Conservation (phyloP, 164 flowering plant genomes). For the Berberis vulgaris region DNA sequence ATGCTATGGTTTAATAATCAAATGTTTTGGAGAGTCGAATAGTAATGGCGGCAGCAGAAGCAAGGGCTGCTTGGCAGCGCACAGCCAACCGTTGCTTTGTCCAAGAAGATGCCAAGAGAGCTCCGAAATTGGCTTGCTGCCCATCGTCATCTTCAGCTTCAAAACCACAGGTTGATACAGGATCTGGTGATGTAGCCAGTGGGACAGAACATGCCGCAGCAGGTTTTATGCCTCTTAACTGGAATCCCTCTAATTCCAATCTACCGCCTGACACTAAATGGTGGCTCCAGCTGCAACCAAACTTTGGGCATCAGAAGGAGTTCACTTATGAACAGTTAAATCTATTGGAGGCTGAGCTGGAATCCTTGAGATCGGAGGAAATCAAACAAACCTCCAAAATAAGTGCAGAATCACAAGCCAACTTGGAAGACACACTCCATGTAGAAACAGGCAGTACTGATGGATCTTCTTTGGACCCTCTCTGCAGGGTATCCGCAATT, state of each 20-base stretch:
- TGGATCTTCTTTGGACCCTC: constrained; percentile 8
- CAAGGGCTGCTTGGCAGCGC: constrained; percentile 93
- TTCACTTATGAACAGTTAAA: constrained; percentile 22
- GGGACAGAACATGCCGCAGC: constrained; percentile 14
- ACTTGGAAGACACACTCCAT: constrained; percentile 8
- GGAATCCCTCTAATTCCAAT: constrained; percentile 21
- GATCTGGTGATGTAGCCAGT: constrained; percentile 16
- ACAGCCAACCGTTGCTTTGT: constrained; percentile 85
- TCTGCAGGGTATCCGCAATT: constrained; percentile 14
- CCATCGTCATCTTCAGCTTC: constrained; percentile 38
- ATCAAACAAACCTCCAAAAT: constrained; percentile 8
- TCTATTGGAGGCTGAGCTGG: constrained; percentile 29
- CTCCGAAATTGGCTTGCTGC: constrained; percentile 59
- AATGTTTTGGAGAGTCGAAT: constrained; percentile 15
- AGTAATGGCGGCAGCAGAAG: constrained; percentile 91
- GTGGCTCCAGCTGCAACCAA: constrained; percentile 42
- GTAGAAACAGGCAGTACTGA: constrained; percentile 3
- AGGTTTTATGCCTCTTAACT: constrained; percentile 21
- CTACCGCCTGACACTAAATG: constrained; percentile 32
- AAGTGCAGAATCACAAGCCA: constrained; percentile 6
- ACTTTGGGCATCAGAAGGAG: constrained; percentile 24
- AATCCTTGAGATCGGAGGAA: constrained; percentile 12
- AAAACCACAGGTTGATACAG: constrained; percentile 15
- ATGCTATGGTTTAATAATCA: constrained; percentile 7
- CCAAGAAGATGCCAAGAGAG: constrained; percentile 89